These are phyloP conservation scores for Cyamopsis tetragonoloba DNA, from an alignment of 306 rosid species.

Conservation along the genomic window DNA sequence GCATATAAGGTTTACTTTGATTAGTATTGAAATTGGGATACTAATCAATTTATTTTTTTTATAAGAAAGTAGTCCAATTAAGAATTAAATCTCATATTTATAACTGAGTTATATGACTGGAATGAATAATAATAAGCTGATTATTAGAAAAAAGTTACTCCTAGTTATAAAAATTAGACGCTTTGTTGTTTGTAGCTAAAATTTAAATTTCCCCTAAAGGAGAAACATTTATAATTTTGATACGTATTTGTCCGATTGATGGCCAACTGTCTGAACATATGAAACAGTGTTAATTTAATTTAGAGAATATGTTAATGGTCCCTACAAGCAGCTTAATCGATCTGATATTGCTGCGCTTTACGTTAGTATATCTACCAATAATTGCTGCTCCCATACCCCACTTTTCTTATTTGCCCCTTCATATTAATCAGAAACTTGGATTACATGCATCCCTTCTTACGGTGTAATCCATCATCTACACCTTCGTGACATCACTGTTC, in stretches of 20 bases:
- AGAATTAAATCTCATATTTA: too few species aligned
- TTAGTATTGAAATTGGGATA: too few species aligned
- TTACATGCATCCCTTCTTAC: neutral
- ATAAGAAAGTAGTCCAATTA: too few species aligned
- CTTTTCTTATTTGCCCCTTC: conserved; percentile 23
- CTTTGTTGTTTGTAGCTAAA: too few species aligned
- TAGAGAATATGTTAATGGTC: conserved; percentile 34
- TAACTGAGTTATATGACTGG: too few species aligned
- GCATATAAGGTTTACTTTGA: too few species aligned
- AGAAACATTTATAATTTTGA: conserved; percentile 11
- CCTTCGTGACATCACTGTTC: conserved; percentile 19
- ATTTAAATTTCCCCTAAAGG: neutral
- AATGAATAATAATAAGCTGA: too few species aligned
- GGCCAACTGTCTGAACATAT: conserved; percentile 44
- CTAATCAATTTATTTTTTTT: too few species aligned
- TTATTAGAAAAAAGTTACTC: too few species aligned
- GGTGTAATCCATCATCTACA: neutral
- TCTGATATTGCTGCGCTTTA: conserved; percentile 38
- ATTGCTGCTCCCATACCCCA: conserved; percentile 29
- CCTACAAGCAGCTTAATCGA: conserved; percentile 26
- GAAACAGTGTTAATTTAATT: conserved; percentile 35
- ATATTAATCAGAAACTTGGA: neutral
- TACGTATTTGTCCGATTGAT: conserved; percentile 24
- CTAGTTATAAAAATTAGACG: too few species aligned
- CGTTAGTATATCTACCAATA: conserved; percentile 33